A percentile compares a stretch with the other conserved stretches of the same genome.
Conservation (phyloP, 305 asterid species). For the Ilex paraguariensis region DNA sequence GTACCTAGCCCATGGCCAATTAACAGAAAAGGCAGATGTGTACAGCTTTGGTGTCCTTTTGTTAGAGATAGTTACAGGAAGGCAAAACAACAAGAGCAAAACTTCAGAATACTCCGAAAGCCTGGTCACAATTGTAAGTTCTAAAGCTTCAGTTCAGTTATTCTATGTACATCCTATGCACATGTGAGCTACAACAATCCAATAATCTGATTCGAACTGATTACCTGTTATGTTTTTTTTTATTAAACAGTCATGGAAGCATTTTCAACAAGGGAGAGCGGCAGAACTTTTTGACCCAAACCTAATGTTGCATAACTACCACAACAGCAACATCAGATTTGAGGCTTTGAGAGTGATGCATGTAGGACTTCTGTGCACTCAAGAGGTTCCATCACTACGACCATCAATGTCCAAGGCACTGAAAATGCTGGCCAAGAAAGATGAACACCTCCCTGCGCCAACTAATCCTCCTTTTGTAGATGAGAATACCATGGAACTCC, state of each 20-base stretch:
- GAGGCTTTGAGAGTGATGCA: constrained; percentile 21
- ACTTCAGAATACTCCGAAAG: constrained; percentile 18
- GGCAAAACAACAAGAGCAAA: constrained; percentile 25
- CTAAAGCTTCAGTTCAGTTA: background rate
- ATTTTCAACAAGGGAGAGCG: constrained; percentile 23
- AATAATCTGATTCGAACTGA: too few species aligned
- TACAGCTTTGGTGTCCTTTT: constrained; percentile 30
- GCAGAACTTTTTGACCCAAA: constrained; percentile 28
- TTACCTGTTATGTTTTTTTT: too few species aligned
- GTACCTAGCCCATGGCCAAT: constrained; percentile 23
- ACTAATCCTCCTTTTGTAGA: constrained; percentile 24
- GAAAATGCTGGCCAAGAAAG: constrained; percentile 24
- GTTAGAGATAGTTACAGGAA: constrained; percentile 28
- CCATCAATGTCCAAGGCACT: constrained; percentile 29
- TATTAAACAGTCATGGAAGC: constrained; percentile 22
- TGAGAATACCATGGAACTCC: constrained; percentile 17
- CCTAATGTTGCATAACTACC: constrained; percentile 23
- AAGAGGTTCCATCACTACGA: constrained; percentile 16
- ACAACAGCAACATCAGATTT: constrained; percentile 8
- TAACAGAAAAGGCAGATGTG: constrained; percentile 30
- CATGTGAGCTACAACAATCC: too few species aligned
- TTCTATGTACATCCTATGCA: too few species aligned
- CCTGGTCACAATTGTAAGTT: constrained; percentile 15
- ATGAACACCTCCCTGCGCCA: constrained; percentile 26
- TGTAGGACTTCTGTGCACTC: constrained; percentile 24